phyloP scores from a whole-genome alignment of 768 basidiomycete genomes.

The Pleurotus platypus region DNA sequence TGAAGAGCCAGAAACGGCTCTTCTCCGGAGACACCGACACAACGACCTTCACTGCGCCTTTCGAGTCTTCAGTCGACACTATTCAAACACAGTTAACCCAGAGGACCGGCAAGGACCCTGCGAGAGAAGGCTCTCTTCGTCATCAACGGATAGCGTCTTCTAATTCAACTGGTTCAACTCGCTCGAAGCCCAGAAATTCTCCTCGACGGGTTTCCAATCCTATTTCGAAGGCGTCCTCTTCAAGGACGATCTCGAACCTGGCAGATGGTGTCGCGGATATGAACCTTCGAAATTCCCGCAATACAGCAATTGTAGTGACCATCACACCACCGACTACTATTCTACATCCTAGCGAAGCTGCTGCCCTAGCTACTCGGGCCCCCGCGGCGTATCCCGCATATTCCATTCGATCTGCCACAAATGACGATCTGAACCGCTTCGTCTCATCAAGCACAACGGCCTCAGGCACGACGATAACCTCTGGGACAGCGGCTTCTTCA shows the following conservation, averaged over 20 bases:
- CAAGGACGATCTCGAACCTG: constrained; percentile 13
- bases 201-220: constrained; percentile 7
- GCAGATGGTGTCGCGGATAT: constrained; percentile 20
- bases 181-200: constrained; percentile 19
- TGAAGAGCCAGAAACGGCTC: constrained; percentile 69
- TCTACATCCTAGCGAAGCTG: constrained; percentile 18
- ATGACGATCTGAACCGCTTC: constrained; percentile 81
- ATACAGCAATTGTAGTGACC: background rate
- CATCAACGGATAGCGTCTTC: constrained; percentile 30
- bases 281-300: constrained; percentile 18
- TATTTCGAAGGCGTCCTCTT: background rate
- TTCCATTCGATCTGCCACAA: constrained; percentile 47
- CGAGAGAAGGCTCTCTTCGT: constrained; percentile 22
- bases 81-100: background rate
- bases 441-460: constrained; percentile 81
- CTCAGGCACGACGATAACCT: constrained; percentile 70
- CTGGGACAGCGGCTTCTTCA: constrained; percentile 64
- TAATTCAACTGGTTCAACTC: constrained; percentile 22
- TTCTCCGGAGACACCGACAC: constrained; percentile 64
- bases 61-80: constrained; percentile 19
- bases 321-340: constrained; percentile 16
- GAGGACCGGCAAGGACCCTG: constrained; percentile 27
- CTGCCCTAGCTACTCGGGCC: constrained; percentile 23
- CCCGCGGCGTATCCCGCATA: constrained; percentile 48
- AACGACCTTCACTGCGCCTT: constrained; percentile 35